phyloP scores from a whole-genome alignment of 1,284 basidiomycete species.

The Sphaerobolus stellatus region DNA sequence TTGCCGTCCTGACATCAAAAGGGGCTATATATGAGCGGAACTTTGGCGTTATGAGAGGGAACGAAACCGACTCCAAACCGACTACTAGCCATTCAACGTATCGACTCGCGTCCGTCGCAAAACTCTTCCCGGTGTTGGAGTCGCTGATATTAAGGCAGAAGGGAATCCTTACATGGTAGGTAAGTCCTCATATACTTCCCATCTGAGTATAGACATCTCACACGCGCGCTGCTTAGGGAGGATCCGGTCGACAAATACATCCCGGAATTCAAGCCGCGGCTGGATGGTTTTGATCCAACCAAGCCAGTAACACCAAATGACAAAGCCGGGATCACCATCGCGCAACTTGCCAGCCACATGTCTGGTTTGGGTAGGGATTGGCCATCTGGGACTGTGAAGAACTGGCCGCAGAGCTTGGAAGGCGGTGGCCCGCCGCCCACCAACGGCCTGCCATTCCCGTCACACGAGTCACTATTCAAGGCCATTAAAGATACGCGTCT shows the following conservation, averaged over 20 bases:
- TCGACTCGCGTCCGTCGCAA: conserved; percentile 48
- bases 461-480: conserved; percentile 32
- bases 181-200: not conserved
- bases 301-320: conserved; percentile 6
- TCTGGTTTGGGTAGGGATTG: conserved; percentile 48
- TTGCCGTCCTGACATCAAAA: conserved; percentile 41
- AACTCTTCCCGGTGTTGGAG: conserved; percentile 47
- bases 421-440: conserved; percentile 27
- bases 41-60: conserved; percentile 41
- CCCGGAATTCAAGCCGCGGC: conserved; percentile 32
- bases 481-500: conserved; percentile 37
- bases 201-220: not conserved
- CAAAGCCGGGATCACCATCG: conserved; percentile 42
- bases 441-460: conserved; percentile 31
- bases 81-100: conserved; percentile 44
- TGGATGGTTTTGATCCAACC: conserved; percentile 5
- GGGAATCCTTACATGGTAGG: conserved; percentile 42
- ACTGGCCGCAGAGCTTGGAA: conserved; percentile 37
- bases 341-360: conserved; percentile 46
- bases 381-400: conserved; percentile 38
- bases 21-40: conserved; percentile 39
- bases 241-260: conserved; percentile 43
- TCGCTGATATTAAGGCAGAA: conserved; percentile 45
- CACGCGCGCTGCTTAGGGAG: conserved; percentile 31
- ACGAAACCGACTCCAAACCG: conserved; percentile 36